A percentile compares a stretch with the other conserved stretches of the same genome.
These are phyloP conservation scores for Nematocida minor DNA, from an alignment of 371 early-diverging fungal genomes.

Conservation along the genomic window DNA sequence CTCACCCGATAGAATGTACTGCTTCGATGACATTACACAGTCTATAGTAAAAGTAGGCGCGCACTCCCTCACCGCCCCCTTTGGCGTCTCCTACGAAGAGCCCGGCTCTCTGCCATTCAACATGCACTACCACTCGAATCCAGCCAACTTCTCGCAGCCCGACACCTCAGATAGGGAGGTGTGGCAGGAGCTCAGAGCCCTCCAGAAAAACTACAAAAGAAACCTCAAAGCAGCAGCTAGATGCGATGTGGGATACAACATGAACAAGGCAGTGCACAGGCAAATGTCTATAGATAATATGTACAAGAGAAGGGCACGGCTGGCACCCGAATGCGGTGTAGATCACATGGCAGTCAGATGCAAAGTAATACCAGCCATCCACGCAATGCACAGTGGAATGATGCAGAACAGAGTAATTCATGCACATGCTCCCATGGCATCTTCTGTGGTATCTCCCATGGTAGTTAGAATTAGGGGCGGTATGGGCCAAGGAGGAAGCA, in stretches of 20 bases:
- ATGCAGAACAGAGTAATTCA: not conserved
- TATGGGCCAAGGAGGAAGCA: too few relatives aligned
- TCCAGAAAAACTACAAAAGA: not conserved
- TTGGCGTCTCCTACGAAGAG: not conserved
- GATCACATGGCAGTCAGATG: not conserved
- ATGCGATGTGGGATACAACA: not conserved
- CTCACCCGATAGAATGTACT: slow-evolving; percentile 30
- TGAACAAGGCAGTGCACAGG: too few relatives aligned
- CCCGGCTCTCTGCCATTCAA: not conserved
- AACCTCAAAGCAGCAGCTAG: not conserved
- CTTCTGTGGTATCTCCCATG: not conserved
- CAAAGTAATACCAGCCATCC: not conserved
- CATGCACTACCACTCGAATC: too few relatives aligned
- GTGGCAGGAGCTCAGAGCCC: too few relatives aligned
- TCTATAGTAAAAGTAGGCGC: slow-evolving; percentile 19
- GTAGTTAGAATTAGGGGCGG: not conserved
- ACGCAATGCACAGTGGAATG: not conserved
- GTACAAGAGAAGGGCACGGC: not conserved
- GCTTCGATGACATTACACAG: slow-evolving; percentile 14
- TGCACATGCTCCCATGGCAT: not conserved
- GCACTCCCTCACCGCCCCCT: not conserved
- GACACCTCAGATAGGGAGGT: not conserved
- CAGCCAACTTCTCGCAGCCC: not conserved
- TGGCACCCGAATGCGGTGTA: not conserved
- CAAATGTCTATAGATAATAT: not conserved